Evolutionary conservation across 1,284 basidiomycete genomes (phyloP).

Genomic region (Apiotrichum laibachii): DNA sequence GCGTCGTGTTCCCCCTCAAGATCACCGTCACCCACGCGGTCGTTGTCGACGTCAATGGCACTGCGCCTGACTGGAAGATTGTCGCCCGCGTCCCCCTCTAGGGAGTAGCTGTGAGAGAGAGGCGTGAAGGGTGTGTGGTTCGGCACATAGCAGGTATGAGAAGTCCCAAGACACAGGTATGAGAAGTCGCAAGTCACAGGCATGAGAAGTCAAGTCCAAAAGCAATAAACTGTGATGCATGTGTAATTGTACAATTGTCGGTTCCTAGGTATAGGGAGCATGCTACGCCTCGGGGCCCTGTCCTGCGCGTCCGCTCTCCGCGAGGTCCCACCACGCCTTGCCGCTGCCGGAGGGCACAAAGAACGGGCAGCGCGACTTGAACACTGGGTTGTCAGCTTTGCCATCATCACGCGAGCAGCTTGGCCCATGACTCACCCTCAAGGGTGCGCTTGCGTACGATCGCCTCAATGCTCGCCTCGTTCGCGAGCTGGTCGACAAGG

Average conservation of each 20-base stretch:
- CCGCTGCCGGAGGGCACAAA: constrained; percentile 70
- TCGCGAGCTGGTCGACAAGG: constrained; percentile 72
- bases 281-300: background rate
- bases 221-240: constrained; percentile 3
- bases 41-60: constrained; percentile 17
- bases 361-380: constrained; percentile 75
- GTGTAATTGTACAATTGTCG: constrained; percentile 1
- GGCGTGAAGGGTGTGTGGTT: background rate
- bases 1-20: constrained; percentile 2
- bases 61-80: constrained; percentile 23
- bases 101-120: background rate
- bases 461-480: constrained; percentile 72
- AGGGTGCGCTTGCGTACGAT: constrained; percentile 74
- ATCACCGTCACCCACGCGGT: constrained; percentile 12
- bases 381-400: constrained; percentile 57
- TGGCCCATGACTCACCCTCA: constrained; percentile 60
- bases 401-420: background rate
- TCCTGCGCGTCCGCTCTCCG: constrained; percentile 30
- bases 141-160: too few species aligned
- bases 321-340: constrained; percentile 66
- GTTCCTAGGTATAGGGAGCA: background rate
- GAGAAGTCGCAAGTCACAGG: too few species aligned
- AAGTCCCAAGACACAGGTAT: too few species aligned
- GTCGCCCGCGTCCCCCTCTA: constrained; percentile 12
- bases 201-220: background rate